Evolutionary conservation across 306 rosid genomes (phyloP), one percentile per base, ranked within the genome.

Genomic region (Calophaca sinica): DNA sequence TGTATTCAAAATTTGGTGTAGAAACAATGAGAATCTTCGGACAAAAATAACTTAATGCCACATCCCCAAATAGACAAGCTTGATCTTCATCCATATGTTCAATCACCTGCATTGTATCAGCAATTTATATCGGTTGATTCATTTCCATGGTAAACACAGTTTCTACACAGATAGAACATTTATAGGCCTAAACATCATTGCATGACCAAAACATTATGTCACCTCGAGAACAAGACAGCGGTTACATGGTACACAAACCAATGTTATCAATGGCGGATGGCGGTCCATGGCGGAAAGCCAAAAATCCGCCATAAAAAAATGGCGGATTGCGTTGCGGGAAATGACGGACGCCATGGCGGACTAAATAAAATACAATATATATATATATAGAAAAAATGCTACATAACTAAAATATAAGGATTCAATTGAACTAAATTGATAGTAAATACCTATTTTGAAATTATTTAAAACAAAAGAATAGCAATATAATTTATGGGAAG

Each of bases 81-180:
- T 90, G 96, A 73, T 88, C 96, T 90, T 94, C 99, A 58, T 90
- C 96, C 96, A 94, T 94, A 48, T 94, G 99, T 79, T 94, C 99
- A 70, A 94, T 94, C 41, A 94, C 99, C 99, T 94, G 68, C 53
- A 71, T 76, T 48, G 68, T 54, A 49, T 59, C 48, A 41, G 11
- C 15, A 20, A 78, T 50, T 68, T 13, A 49, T 51, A 75, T 78
- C 12, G 71, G 78, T 53, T 45, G 55, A 61, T 9, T 62, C 67
- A 39, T 54, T 73, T 52, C 48, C 52, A 57, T 13, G 49, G 39
- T 53, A 73, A 73, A 48, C 64, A 58, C 26, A 64, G 53, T 66
- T 9, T 64, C 53, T 9, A 9, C 53, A 41, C 36, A 42, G 9
- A 42, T 26, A 20, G 50, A 29, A 52, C 39, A 70, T 50, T 38